Percentiles rank a stretch among this genome's conserved stretches.
Conservation (phyloP, 805 yeast species). For the Yarrowia deformans region DNA sequence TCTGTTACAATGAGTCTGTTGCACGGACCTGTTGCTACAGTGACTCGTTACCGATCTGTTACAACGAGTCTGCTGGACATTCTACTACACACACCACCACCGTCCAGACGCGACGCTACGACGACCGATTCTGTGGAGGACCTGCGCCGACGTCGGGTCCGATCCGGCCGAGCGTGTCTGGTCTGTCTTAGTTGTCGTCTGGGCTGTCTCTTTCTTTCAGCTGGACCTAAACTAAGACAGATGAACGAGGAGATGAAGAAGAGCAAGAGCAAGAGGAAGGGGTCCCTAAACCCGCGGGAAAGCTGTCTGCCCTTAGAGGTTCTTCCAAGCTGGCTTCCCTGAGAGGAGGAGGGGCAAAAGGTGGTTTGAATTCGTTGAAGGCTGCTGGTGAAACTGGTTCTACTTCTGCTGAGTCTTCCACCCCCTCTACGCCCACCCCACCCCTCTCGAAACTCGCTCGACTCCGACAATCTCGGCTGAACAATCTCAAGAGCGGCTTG, state of each 20-base stretch:
- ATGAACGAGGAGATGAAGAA: neutral
- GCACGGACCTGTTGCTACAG: too few relatives aligned
- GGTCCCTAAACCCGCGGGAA: neutral
- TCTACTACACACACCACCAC: too few relatives aligned
- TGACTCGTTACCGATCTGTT: too few relatives aligned
- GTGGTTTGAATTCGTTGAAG: neutral
- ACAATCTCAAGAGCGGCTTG: conserved; percentile 7
- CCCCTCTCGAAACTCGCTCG: conserved; percentile 11
- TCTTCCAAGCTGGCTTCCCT: conserved; percentile 4
- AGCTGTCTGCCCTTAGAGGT: neutral
- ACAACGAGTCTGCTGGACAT: too few relatives aligned
- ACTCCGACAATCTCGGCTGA: conserved; percentile 9
- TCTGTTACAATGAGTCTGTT: too few relatives aligned
- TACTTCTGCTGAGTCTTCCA: too few relatives aligned
- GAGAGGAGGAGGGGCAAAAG: neutral
- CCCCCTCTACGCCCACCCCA: too few relatives aligned
- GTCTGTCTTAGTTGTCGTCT: conserved; percentile 9
- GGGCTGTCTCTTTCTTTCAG: neutral
- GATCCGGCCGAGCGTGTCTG: too few relatives aligned
- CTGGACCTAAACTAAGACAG: conserved; percentile 7
- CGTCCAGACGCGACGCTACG: too few relatives aligned
- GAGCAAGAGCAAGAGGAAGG: too few relatives aligned
- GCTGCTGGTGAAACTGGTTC: neutral
- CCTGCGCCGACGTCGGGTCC: too few relatives aligned
- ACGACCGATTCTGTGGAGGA: too few relatives aligned